Conservation (phyloP, 2,329 filamentous ascomycete genomes). For the Cladosporium cucumerinum region DNA sequence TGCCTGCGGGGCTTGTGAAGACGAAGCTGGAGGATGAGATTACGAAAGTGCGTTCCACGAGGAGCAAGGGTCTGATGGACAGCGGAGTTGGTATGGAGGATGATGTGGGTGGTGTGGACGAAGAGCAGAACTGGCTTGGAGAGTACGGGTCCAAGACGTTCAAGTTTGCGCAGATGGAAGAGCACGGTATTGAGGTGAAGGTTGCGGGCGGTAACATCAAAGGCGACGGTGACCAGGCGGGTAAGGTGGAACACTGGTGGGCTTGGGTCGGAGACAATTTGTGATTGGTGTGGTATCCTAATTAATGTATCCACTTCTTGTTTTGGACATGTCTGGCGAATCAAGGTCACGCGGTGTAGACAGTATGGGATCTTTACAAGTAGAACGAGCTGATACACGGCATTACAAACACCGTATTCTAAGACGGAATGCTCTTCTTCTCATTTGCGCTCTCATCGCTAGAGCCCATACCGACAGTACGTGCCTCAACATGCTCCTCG, state of each 20-base stretch:
- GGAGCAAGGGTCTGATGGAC: constrained; percentile 77
- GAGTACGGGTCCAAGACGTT: constrained; percentile 76
- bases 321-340: neutral
- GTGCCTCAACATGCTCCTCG: neutral
- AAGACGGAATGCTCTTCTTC: constrained; percentile 6
- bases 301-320: neutral
- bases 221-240: constrained; percentile 60
- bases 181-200: constrained; percentile 75
- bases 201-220: constrained; percentile 72
- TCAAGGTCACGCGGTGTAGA: neutral
- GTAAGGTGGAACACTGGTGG: constrained; percentile 83
- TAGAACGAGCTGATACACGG: neutral
- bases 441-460: constrained; percentile 10
- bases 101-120: constrained; percentile 58
- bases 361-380: neutral
- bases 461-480: neutral
- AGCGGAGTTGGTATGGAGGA: constrained; percentile 70
- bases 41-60: constrained; percentile 69
- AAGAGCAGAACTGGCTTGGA: constrained; percentile 75
- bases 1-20: constrained; percentile 74
- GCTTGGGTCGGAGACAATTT: constrained; percentile 68
- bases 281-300: neutral
- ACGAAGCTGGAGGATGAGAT: constrained; percentile 76
- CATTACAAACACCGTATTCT: too few relatives aligned
- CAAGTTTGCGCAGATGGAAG: constrained; percentile 74